Evolutionary conservation across 2,329 filamentous ascomycete genomes (phyloP).

Genomic region (Xylaria polymorpha): DNA sequence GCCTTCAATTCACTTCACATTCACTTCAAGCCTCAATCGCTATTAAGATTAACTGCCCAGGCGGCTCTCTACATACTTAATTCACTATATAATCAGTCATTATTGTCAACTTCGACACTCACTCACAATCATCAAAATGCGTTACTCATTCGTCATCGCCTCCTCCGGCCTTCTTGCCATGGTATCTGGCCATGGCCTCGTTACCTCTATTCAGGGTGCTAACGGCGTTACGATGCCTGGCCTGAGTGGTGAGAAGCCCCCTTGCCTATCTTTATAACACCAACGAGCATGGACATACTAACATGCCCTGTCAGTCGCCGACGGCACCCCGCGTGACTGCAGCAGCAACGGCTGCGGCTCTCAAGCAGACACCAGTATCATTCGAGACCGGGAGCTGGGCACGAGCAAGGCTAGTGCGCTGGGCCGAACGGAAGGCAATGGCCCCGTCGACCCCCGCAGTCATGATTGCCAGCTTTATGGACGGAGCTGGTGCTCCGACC

Average conservation of each 20-base stretch:
- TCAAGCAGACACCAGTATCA: slow-evolving; percentile 78
- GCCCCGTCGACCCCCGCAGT: slow-evolving; percentile 66
- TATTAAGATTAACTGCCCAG: slow-evolving; percentile 43
- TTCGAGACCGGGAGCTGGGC: slow-evolving; percentile 69
- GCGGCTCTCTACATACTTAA: slow-evolving; percentile 40
- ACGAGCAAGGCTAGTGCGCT: slow-evolving; percentile 67
- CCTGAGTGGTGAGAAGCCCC: slow-evolving; percentile 42
- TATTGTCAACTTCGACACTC: slow-evolving; percentile 13
- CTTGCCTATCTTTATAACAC: slow-evolving; percentile 1
- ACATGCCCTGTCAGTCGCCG: slow-evolving; percentile 57
- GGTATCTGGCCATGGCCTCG: slow-evolving; percentile 48
- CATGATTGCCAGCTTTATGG: slow-evolving; percentile 71
- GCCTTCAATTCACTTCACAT: slow-evolving; percentile 26
- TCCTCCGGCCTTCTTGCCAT: slow-evolving; percentile 46
- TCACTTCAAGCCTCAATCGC: slow-evolving; percentile 31
- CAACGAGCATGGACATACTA: slow-evolving; percentile 5
- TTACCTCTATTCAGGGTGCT: slow-evolving; percentile 49
- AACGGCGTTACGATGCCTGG: slow-evolving; percentile 51
- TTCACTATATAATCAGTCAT: slow-evolving; percentile 21
- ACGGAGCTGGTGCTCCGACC: slow-evolving; percentile 52
- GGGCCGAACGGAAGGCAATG: slow-evolving; percentile 71
- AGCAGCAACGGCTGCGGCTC: slow-evolving; percentile 69
- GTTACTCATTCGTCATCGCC: slow-evolving; percentile 45
- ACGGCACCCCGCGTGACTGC: slow-evolving; percentile 76
- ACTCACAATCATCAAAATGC: slow-evolving; percentile 43